Base-by-base conservation (phyloP, 768 basidiomycete species). In the Leucocoprinus leucothites region DNA sequence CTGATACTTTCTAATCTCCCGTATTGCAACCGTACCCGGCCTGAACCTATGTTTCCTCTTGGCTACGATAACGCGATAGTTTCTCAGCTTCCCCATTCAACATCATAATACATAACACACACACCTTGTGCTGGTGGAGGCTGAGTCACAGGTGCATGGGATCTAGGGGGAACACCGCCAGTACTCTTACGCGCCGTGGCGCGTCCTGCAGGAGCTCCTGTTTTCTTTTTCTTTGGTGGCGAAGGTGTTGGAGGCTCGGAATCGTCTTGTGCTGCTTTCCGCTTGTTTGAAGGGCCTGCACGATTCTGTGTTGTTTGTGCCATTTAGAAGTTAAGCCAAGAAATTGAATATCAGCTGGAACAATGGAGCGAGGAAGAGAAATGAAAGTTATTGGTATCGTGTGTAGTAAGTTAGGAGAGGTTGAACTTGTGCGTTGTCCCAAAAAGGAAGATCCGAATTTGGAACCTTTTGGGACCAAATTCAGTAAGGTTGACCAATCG, bases 1-100 rank as follows among this genome's bases (percentile, higher is more conserved):
- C 69, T 98, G 94, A 69, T 97, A 98, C 67, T 89, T 91, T 63
- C 95, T 81, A 49, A 98, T 96, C 74, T 98, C 94, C 42, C 89
- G 82, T 59, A 98, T 74, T 31, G 94, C 94, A 56, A 90, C 84
- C 2, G 92, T 95, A 8, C 94, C 94, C 0, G 94, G 94, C 58
- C 92, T 82, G 72, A 82, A 98, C n/a, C 94, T 71, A 26, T 79
- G 64, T 71, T 78, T 65, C 76, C 82, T 80, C 76, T 74, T 71
- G 63, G 54, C 53, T 45, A 38, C 66, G 51, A 56, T 57, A 47
- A 18, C 26, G 19, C 9, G 18, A 25, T 13, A 34, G 24, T 13
- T 19, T 7, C 14, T 34, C 24, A 48, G 28, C 22, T 16, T 4
- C 3, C n/a, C 5, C 13, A n/a, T 21, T 49, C 35, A 5, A 16